These are phyloP conservation scores for Fusarium verticillioides DNA, from an alignment of 2,329 filamentous ascomycete species.

Conservation along the genomic window DNA sequence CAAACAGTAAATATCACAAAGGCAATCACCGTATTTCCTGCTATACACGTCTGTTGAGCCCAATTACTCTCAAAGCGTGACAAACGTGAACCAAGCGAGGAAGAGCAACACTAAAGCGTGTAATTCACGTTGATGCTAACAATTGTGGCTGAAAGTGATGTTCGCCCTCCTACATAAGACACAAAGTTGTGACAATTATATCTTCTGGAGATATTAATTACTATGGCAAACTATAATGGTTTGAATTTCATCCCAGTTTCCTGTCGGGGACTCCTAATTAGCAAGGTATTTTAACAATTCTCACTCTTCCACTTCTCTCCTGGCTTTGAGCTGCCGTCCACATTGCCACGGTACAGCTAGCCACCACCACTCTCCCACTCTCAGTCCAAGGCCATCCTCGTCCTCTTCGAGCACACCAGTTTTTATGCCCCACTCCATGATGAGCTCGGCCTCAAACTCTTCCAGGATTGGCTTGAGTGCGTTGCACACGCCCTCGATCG, in stretches of 20 bases:
- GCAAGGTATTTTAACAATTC: too few species aligned
- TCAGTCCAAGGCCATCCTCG: constrained; percentile 54
- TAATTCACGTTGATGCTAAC: background rate
- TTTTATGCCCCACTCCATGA: constrained; percentile 68
- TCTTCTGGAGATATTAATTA: background rate
- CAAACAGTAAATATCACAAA: background rate
- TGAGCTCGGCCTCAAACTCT: constrained; percentile 69
- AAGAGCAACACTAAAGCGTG: background rate
- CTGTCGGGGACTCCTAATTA: background rate
- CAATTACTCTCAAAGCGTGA: background rate
- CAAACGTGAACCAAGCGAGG: background rate
- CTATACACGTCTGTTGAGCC: background rate
- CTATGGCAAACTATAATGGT: background rate
- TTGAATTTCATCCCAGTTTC: background rate
- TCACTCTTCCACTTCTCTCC: background rate
- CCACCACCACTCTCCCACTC: constrained; percentile 76
- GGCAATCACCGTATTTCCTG: too few species aligned
- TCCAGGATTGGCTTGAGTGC: constrained; percentile 69
- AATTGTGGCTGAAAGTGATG: background rate
- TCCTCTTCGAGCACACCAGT: constrained; percentile 62
- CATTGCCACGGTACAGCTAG: constrained; percentile 57
- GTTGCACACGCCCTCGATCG: constrained; percentile 62
- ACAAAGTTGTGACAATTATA: too few species aligned
- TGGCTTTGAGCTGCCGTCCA: constrained; percentile 12
- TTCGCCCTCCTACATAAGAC: background rate